phyloP scores from a whole-genome alignment of 441 rosid genomes.

The Sinapis alba region DNA sequence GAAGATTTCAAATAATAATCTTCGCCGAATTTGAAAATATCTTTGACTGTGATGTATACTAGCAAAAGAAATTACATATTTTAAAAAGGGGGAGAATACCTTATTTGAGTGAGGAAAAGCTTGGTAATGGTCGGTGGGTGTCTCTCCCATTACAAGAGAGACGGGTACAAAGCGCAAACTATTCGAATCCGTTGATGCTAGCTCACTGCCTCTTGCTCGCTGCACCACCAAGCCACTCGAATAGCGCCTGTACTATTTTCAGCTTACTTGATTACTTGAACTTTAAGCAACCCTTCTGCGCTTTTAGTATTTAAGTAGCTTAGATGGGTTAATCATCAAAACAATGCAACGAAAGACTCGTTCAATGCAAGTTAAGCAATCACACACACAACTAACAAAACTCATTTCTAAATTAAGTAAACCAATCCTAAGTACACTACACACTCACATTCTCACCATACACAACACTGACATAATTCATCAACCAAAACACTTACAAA shows the following conservation, averaged over 20 bases:
- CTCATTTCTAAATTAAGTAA: constrained; percentile 37
- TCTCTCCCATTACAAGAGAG: background rate
- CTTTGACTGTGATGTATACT: background rate
- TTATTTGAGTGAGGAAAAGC: background rate
- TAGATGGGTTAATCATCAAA: constrained; percentile 14
- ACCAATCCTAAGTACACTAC: constrained; percentile 16
- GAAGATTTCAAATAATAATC: background rate
- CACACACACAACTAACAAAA: constrained; percentile 26
- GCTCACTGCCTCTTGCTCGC: constrained; percentile 4
- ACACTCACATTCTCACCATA: constrained; percentile 2
- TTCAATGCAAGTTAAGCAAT: constrained; percentile 35
- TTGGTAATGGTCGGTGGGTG: background rate
- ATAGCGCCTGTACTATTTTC: background rate
- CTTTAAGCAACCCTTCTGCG: background rate
- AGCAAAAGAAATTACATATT: background rate
- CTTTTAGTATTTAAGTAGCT: constrained; percentile 15
- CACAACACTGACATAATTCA: background rate
- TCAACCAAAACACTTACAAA: background rate
- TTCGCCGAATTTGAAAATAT: background rate
- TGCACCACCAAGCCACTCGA: constrained; percentile 11
- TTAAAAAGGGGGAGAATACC: background rate
- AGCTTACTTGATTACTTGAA: background rate
- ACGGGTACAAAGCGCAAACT: background rate
- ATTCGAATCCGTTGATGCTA: background rate
- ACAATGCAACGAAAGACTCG: constrained; percentile 38